Percentiles rank a stretch among this genome's conserved stretches.
Conservation (phyloP, 495 filamentous ascomycete species). For the Neurospora sublineolata region DNA sequence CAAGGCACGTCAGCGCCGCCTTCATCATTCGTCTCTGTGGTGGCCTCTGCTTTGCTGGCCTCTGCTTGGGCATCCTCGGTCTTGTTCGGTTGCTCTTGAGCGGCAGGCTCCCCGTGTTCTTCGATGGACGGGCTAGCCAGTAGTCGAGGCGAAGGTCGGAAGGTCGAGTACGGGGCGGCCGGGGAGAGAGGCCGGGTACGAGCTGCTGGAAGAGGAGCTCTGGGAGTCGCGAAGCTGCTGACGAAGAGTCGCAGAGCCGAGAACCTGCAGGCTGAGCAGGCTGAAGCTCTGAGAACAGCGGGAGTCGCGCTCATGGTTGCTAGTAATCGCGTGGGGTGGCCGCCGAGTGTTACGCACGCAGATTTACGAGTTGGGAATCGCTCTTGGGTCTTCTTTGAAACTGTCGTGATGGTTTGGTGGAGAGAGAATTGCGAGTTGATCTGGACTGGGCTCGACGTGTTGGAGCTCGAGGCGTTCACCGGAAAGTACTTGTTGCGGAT, state of each 20-base stretch:
- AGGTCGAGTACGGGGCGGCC: constrained; percentile 12
- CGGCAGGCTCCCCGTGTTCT: constrained; percentile 2
- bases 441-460: not conserved
- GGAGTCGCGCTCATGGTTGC: constrained; percentile 9
- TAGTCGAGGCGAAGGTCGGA: constrained; percentile 10
- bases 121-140: constrained; percentile 10
- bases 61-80: not conserved
- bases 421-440: not conserved
- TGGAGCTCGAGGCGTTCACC: not conserved
- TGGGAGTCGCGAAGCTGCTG: constrained; percentile 3
- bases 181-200: not conserved
- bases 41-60: not conserved
- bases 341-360: not conserved
- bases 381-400: not conserved
- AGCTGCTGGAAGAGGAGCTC: not conserved
- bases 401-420: not conserved
- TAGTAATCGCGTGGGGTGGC: not conserved
- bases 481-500: not conserved
- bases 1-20: constrained; percentile 44
- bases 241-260: constrained; percentile 18
- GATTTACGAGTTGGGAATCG: not conserved
- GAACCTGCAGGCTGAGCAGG: constrained; percentile 19
- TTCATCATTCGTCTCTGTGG: not conserved
- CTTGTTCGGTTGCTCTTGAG: not conserved
- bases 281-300: constrained; percentile 7